Base-by-base conservation (phyloP, 2,329 filamentous ascomycete genomes). In the Neofusicoccum laricinum region DNA sequence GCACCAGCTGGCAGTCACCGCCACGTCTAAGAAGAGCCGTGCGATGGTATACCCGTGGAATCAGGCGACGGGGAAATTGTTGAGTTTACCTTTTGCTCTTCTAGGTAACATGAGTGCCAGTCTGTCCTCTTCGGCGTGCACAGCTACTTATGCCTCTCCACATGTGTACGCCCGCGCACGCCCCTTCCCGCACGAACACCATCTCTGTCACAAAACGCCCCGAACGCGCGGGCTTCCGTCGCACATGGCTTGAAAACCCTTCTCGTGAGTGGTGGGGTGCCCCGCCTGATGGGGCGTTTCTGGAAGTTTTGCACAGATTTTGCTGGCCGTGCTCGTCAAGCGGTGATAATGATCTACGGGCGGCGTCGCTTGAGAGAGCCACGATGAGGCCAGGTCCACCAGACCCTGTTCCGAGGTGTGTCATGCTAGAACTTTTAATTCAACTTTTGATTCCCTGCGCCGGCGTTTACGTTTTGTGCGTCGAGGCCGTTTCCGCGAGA, bases 41-140 rank as follows among this genome's bases (percentile, higher is more conserved):
- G 61, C 61, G 61, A 63, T 53, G 40, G 50, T 48, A 63, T 53
- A 63, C 49, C 25, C 61, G 40, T 19, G 30, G 41, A 38, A 59
- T 59, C 55, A 63, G 19, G 50, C 48, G 61, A 53, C 48, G 48
- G 48, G 38, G 53, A 53, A 55, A 63, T 48, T 57, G 62, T 43
- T 55, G 51, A 64, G 62, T 64, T 64, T 64, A 64, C 62, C 4
- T 64, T 57, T 64, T 64, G 50, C 62, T 58, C 21, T 49, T 64
- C 43, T 58, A 3, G 62, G 61, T 25, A 64, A 64, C 36, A 49
- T 19, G 41, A 17, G 32, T 58, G 62, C 62, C 41, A 48, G 40
- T 64, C 43, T 48, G 41, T 46, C 61, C 50, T 53, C 17, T 51
- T 12, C 43, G 17, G 17, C 45, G 50, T 58, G 62, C 61, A 46